These are phyloP conservation scores for Amoebophrya sp. DNA, from an alignment of 169 alveolate genomes.

Conservation along the genomic window DNA sequence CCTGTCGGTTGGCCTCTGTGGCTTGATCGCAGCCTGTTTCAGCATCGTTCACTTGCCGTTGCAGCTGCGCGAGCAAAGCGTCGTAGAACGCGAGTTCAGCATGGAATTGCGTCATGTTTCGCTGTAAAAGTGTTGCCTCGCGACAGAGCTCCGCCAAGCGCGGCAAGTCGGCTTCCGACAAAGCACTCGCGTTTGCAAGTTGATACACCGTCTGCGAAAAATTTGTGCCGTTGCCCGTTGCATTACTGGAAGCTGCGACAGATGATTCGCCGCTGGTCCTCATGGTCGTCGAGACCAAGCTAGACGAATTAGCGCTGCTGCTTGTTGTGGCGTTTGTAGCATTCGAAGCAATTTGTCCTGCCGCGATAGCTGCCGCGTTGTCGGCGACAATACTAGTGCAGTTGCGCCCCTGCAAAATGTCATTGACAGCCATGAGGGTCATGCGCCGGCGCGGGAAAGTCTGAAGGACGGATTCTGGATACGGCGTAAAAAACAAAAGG, in stretches of 20 bases:
- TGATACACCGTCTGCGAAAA: not conserved
- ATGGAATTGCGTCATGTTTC: not conserved
- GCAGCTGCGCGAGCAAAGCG: not conserved
- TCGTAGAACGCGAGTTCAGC: not conserved
- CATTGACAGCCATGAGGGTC: not conserved
- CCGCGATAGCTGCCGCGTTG: not conserved
- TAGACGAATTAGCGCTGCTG: too few relatives aligned
- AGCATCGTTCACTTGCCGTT: not conserved
- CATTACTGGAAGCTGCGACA: not conserved
- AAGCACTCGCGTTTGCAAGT: not conserved
- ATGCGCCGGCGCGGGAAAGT: not conserved
- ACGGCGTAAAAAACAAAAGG: not conserved
- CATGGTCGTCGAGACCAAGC: not conserved
- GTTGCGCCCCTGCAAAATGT: not conserved
- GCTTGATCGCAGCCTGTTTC: not conserved
- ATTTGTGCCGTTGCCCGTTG: not conserved
- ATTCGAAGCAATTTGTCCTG: too few relatives aligned
- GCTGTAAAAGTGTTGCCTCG: not conserved
- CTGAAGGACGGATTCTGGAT: not conserved
- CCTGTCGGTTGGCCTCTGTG: not conserved
- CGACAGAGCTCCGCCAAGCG: not conserved
- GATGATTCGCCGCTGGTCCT: not conserved
- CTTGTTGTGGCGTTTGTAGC: not conserved
- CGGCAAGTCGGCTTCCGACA: not conserved
- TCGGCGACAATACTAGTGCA: not conserved